Conservation (phyloP, 805 yeast genomes). For the Cyberlindnera veronae region DNA sequence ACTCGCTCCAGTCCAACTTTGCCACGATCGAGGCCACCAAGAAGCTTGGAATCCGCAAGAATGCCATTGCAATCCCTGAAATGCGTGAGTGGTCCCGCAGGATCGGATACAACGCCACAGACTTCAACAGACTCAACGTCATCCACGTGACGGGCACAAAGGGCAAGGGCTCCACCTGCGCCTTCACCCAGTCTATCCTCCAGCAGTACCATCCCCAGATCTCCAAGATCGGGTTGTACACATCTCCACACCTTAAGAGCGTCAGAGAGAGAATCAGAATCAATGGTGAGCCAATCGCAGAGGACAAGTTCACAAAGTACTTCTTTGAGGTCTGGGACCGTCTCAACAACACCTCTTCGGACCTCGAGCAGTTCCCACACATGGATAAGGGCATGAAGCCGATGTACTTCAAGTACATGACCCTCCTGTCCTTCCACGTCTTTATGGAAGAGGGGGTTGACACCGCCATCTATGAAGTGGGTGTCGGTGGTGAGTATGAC, state of each 20-base stretch:
- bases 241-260: slow-evolving; percentile 92
- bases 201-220: slow-evolving; percentile 50
- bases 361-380: slow-evolving; percentile 59
- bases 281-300: slow-evolving; percentile 80
- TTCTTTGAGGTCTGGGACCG: slow-evolving; percentile 94
- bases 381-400: slow-evolving; percentile 77
- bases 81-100: slow-evolving; percentile 79
- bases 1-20: slow-evolving; percentile 86
- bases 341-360: slow-evolving; percentile 56
- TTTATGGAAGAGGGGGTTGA: slow-evolving; percentile 87
- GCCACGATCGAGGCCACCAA: slow-evolving; percentile 83
- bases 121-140: slow-evolving; percentile 70
- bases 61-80: slow-evolving; percentile 72
- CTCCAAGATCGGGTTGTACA: slow-evolving; percentile 81
- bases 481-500: slow-evolving; percentile 97
- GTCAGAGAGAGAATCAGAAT: slow-evolving; percentile 90
- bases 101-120: slow-evolving; percentile 61
- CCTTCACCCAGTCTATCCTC: slow-evolving; percentile 82
- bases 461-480: slow-evolving; percentile 94
- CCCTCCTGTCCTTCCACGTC: slow-evolving; percentile 86
- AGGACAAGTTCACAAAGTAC: slow-evolving; percentile 76
- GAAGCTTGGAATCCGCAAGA: slow-evolving; percentile 58
- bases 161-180: slow-evolving; percentile 98
- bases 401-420: slow-evolving; percentile 87
- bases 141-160: slow-evolving; percentile 97